Base-by-base conservation (phyloP, 2,329 filamentous ascomycete genomes). In the Exserohilum turcica region DNA sequence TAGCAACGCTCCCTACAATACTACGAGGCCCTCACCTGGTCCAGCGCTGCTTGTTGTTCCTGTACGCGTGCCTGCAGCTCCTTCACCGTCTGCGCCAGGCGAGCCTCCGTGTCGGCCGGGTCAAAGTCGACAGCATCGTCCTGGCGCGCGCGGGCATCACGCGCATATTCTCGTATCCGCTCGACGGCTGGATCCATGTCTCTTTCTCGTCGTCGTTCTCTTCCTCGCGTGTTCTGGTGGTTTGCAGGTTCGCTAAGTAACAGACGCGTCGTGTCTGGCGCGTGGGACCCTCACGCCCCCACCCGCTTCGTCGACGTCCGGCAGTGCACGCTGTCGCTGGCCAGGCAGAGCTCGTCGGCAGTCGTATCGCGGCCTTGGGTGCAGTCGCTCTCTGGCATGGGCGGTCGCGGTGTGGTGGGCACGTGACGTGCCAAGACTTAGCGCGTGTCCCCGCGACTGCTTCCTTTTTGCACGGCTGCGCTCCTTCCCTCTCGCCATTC, bases 81-180 rank as follows among this genome's bases (percentile, higher is more conserved):
- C 57, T 80, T 82, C 38, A 92, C 67, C 2, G 89, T 91, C 48
- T 83, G 81, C 52, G 90, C 84, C 38, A 93, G 77, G 64, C 82
- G 84, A 36, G 78, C 69, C 46, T 80, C 76, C 57, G 86, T 80
- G 49, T 76, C 59, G 12, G 71, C 67, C 54, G 65, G 63, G 60
- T 76, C 72, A 29, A 73, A 48, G 44, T 75, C 65, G 78, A 74
- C 74, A n/a, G 54, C 48, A 27, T 63, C 57, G 24, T 71, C 64
- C 10, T 67, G 64, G n/a, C 65, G 52, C 16, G 57, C 53, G 32
- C 60, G 60, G 6, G 59, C 45, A 18, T 64, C 58, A 9, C 58
- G 49, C 10, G 58, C 57, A 59, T 74, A 71, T 19, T 65, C 46
- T 6, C 65, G 71, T 48, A 75, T 75, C 16, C 59, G 68, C 6